These are phyloP conservation scores for Phytophthora foliorum DNA, from an alignment of 352 stramenopile genomes.

Conservation along the genomic window DNA sequence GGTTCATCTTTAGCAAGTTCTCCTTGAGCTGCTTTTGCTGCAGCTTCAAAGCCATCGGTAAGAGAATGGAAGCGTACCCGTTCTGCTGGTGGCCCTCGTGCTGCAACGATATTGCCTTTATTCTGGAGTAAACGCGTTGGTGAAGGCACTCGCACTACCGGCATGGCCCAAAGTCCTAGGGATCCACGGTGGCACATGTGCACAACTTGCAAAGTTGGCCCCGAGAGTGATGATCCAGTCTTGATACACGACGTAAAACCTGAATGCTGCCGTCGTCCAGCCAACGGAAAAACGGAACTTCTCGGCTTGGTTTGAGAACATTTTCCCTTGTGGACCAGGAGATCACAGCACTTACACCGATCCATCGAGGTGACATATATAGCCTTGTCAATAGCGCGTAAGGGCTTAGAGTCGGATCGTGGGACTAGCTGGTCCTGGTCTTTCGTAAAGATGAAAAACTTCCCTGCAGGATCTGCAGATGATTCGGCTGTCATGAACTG, in stretches of 20 bases:
- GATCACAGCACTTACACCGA: constrained; percentile 65
- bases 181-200: constrained; percentile 67
- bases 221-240: constrained; percentile 6
- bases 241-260: constrained; percentile 66
- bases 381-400: constrained; percentile 61
- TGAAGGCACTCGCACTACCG: constrained; percentile 16
- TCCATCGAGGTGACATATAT: constrained; percentile 65
- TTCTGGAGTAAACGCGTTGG: constrained; percentile 9
- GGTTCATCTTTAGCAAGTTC: background rate
- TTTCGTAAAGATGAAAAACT: constrained; percentile 89
- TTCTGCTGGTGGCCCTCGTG: constrained; percentile 17
- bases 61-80: constrained; percentile 35
- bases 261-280: constrained; percentile 21
- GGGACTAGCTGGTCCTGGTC: constrained; percentile 84
- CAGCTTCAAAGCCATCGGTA: constrained; percentile 41
- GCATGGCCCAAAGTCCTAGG: constrained; percentile 66
- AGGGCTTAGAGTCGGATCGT: constrained; percentile 71
- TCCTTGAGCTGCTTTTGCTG: constrained; percentile 12
- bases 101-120: constrained; percentile 23
- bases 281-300: constrained; percentile 9
- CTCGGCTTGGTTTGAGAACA: constrained; percentile 5
- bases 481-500: constrained; percentile 55
- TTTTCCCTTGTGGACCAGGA: constrained; percentile 20
- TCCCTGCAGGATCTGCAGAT: constrained; percentile 41
- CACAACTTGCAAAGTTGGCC: constrained; percentile 44